Evolutionary conservation across 345 rosid species (phyloP).

Genomic region (Hirschfeldia incana): DNA sequence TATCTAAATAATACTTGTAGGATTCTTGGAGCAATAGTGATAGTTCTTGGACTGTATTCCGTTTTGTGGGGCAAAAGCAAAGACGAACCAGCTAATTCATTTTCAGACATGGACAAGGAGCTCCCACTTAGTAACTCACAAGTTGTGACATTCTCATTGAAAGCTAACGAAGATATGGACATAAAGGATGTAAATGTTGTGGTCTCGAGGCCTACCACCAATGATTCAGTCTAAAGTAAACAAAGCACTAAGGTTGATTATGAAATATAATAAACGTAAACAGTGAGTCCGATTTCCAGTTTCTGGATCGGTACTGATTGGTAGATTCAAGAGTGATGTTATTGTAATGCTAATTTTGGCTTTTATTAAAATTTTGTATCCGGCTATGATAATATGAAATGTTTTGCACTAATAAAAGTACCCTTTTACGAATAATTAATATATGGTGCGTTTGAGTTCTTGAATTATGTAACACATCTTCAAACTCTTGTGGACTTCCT

Average conservation of each 20-base stretch:
- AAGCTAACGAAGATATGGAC: constrained; percentile 16
- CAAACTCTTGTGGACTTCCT: constrained; percentile 14
- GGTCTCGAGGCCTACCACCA: constrained; percentile 17
- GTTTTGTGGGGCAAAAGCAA: constrained; percentile 82
- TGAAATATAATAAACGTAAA: constrained; percentile 17
- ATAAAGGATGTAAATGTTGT: constrained; percentile 19
- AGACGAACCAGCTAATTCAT: constrained; percentile 40
- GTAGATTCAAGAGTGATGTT: constrained; percentile 23
- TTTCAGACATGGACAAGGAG: constrained; percentile 31
- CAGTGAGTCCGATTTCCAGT: constrained; percentile 21
- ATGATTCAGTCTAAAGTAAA: constrained; percentile 11
- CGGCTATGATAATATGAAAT: constrained; percentile 33
- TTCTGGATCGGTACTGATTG: constrained; percentile 12
- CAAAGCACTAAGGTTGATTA: constrained; percentile 15
- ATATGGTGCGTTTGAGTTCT: constrained; percentile 7
- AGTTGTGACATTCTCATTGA: constrained; percentile 23
- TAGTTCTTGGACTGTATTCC: constrained; percentile 65
- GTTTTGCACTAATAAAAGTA: constrained; percentile 26
- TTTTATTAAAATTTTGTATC: constrained; percentile 31
- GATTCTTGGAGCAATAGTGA: constrained; percentile 63
- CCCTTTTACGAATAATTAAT: constrained; percentile 6
- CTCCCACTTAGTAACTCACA: constrained; percentile 32
- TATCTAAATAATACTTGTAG: constrained; percentile 33
- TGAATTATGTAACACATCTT: constrained; percentile 12
- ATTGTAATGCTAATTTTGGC: constrained; percentile 31